Conservation (phyloP, 2,329 filamentous ascomycete genomes). For the Xylariales sp. region DNA sequence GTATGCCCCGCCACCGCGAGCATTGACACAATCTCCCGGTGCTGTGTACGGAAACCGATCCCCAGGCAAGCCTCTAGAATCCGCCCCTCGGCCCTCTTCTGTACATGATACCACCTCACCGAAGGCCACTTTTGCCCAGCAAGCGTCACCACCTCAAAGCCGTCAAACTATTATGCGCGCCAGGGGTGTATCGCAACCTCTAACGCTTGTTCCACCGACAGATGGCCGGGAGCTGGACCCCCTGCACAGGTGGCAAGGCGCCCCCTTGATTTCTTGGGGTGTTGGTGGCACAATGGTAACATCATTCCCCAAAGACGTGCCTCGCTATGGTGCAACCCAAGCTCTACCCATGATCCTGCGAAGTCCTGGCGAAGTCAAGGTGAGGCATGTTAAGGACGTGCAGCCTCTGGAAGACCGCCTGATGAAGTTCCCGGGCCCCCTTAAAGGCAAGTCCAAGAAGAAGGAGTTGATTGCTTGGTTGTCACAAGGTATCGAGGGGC, state of each 20-base stretch:
- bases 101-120: slow-evolving; percentile 42
- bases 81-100: slow-evolving; percentile 50
- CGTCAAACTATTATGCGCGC: slow-evolving; percentile 35
- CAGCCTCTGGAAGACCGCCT: slow-evolving; percentile 68
- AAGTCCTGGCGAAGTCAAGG: slow-evolving; percentile 74
- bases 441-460: slow-evolving; percentile 90
- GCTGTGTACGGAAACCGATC: slow-evolving; percentile 35
- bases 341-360: slow-evolving; percentile 74
- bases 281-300: slow-evolving; percentile 79
- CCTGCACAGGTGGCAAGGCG: slow-evolving; percentile 85
- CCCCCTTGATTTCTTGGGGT: slow-evolving; percentile 82
- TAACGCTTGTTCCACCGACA: slow-evolving; percentile 58
- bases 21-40: slow-evolving; percentile 60
- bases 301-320: slow-evolving; percentile 83
- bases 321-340: slow-evolving; percentile 75
- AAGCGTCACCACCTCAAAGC: slow-evolving; percentile 11
- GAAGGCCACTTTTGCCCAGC: slow-evolving; percentile 13
- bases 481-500: slow-evolving; percentile 64
- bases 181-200: slow-evolving; percentile 48
- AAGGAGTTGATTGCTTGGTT: slow-evolving; percentile 88
- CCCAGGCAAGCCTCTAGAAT: slow-evolving; percentile 29
- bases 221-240: slow-evolving; percentile 70
- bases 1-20: slow-evolving; percentile 53
- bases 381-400: slow-evolving; percentile 71
- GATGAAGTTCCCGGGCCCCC: slow-evolving; percentile 81